Base-by-base conservation (phyloP, 2,329 filamentous ascomycete species). In the Drechslerella coelobrocha region DNA sequence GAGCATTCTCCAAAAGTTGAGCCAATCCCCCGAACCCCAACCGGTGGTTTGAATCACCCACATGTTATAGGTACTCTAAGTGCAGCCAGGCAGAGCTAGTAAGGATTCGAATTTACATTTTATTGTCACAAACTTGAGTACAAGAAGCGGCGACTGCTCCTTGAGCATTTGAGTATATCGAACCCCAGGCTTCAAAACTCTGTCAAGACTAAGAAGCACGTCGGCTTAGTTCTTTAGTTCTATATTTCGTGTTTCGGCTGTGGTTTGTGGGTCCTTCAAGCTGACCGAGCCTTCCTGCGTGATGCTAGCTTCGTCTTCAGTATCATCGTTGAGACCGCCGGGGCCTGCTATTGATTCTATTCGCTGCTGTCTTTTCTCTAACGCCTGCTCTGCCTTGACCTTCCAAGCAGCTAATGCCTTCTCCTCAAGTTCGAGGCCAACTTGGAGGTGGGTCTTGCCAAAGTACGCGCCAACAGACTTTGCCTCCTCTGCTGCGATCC, bases 401-500 rank as follows among this genome's bases (percentile, higher is more conserved):
- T 92, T 93, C 94, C 94, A 99, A 73, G 83, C 81, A 79, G 97
- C 90, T 79, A 87, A 96, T 69, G 86, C 83, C 75, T 84, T 80
- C 80, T 95, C 87, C 80, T 99, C 94, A 57, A 96, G 83, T 72
- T 88, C 82, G 86, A 94, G 90, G 74, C 90, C 87, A 62, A 96
- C 82, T 69, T 96, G 88, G 55, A 92, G 78, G 68, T 85, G 84
- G 43, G 85, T 83, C 79, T 88, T 89, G 78, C 91, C 91, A 78
- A 97, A 97, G 82, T 91, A 91, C 54, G 92, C 92, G 57, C 94
- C 94, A 4, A 89, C 88, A 76, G 89, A 85, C 73, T 87, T 83
- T 26, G 94, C 93, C 80, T 99, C 94, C 80, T 99, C 94, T 53
- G 86, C 83, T 6, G 93, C 90, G 68, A 99, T 84, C 75, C 92